Base-by-base conservation (phyloP, 2,329 filamentous ascomycete genomes). In the Ceratocystis harringtonii region DNA sequence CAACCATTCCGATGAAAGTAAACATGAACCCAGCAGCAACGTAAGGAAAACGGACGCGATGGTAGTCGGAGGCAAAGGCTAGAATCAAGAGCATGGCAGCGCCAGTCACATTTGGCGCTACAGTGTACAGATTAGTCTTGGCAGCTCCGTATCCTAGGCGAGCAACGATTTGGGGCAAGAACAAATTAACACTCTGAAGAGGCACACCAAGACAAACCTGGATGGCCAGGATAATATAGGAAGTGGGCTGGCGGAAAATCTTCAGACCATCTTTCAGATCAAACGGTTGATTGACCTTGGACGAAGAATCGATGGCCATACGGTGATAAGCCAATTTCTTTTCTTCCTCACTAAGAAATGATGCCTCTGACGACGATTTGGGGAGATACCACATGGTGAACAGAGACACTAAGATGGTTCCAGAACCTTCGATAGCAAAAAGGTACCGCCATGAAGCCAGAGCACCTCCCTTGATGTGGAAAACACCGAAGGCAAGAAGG, bases 101-200 rank as follows among this genome's bases (percentile, higher is more conserved):
- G 1, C 89, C 89, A 0, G 83, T 84, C 58, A 90, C 80, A 70
- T 92, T 92, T 1, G 89, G 89, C 0, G 89, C 89, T 0, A 92
- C 88, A 0, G 89, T 92, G 75, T 89, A 91, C 0, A 92, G 79
- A 70, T 94, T 92, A 0, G 88, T 91, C 72, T 79, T 80, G 69
- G 83, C 75, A 1, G 77, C 75, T 50, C 74, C 74, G 68, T 78
- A 79, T 2, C 78, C 76, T 1, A 84, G 73, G 3, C 79, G 74
- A 67, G 74, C 72, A 19, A 83, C 77, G 69, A 84, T 84, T 70
- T 83, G 80, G 0, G 81, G 81, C 65, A 84, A 71, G 71, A 82
- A 83, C 2, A 83, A 75, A 1, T 74, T 71, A 17, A 84, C 81
- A 3, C 76, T 79, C 71, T 84, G 81, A 7, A 84, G 73, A 0